Conservation (phyloP, 331 rosid species). For the Pyrus hybrid region DNA sequence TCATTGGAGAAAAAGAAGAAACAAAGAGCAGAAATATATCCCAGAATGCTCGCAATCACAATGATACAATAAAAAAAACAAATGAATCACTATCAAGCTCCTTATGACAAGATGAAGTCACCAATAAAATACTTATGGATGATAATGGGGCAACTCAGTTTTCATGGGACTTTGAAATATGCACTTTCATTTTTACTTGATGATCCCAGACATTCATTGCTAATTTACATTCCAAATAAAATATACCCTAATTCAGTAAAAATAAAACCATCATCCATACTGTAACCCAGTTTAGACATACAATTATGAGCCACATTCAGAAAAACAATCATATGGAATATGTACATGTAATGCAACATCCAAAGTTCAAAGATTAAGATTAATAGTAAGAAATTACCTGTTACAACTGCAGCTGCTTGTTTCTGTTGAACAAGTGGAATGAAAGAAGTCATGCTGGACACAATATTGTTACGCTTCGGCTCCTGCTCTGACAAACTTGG, state of each 20-base stretch:
- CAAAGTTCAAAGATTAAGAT: background rate
- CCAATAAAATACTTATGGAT: background rate
- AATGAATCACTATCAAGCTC: background rate
- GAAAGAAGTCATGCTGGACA: constrained; percentile 75
- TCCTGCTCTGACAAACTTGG: constrained; percentile 30
- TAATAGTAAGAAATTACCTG: constrained; percentile 38
- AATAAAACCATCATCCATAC: background rate
- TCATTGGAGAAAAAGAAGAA: background rate
- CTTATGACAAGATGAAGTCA: background rate
- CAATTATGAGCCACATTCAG: background rate
- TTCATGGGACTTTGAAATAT: background rate
- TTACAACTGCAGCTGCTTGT: constrained; percentile 60
- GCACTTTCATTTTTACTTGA: background rate
- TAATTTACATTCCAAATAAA: background rate
- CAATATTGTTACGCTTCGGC: constrained; percentile 50
- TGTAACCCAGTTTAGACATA: background rate
- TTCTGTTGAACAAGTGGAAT: constrained; percentile 91
- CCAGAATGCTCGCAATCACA: background rate
- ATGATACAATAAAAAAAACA: background rate
- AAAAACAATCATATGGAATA: background rate
- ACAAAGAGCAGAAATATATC: background rate
- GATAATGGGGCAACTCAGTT: background rate
- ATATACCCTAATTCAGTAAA: background rate
- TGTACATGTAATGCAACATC: background rate
- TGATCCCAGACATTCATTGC: background rate